Evolutionary conservation across 495 filamentous ascomycete genomes (phyloP).

Genomic region (Ramalina intermedia): DNA sequence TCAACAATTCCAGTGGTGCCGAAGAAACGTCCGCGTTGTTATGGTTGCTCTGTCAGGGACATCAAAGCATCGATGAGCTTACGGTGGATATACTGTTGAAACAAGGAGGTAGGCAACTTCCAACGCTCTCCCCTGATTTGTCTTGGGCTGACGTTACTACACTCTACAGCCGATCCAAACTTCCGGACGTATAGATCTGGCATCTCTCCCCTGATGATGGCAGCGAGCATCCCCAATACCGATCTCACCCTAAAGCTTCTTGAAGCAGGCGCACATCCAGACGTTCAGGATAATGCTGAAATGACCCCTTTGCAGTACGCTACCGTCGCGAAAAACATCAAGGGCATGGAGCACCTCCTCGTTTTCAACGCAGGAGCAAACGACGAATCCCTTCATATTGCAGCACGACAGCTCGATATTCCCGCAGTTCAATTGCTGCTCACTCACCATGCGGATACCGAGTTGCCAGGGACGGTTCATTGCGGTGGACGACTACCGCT

Average conservation of each 20-base stretch:
- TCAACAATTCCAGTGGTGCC: background rate
- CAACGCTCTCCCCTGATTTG: background rate
- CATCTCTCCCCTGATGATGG: slow-evolving; percentile 6
- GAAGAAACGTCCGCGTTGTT: slow-evolving; percentile 9
- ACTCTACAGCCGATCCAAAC: slow-evolving; percentile 8
- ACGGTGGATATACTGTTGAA: slow-evolving; percentile 3
- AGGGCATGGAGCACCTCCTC: slow-evolving; percentile 7
- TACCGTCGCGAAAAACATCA: background rate
- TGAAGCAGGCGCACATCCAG: slow-evolving; percentile 3
- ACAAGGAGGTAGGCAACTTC: slow-evolving; percentile 2
- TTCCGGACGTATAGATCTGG: slow-evolving; percentile 5
- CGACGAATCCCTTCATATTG: slow-evolving; percentile 12
- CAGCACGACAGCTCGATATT: background rate
- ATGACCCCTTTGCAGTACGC: slow-evolving; percentile 4
- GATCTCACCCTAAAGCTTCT: slow-evolving; percentile 2
- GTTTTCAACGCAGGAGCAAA: background rate
- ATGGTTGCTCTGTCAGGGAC: slow-evolving; percentile 10
- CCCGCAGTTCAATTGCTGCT: slow-evolving; percentile 4
- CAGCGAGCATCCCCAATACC: background rate
- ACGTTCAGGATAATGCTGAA: slow-evolving; percentile 1
- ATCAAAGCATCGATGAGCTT: background rate
- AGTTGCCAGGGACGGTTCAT: slow-evolving; percentile 2
- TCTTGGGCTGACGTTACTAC: background rate
- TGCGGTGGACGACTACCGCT: slow-evolving; percentile 7
- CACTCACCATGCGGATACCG: background rate